Evolutionary conservation across 2,329 filamentous ascomycete species (phyloP).

Genomic region (Colletotrichum tofieldiae): DNA sequence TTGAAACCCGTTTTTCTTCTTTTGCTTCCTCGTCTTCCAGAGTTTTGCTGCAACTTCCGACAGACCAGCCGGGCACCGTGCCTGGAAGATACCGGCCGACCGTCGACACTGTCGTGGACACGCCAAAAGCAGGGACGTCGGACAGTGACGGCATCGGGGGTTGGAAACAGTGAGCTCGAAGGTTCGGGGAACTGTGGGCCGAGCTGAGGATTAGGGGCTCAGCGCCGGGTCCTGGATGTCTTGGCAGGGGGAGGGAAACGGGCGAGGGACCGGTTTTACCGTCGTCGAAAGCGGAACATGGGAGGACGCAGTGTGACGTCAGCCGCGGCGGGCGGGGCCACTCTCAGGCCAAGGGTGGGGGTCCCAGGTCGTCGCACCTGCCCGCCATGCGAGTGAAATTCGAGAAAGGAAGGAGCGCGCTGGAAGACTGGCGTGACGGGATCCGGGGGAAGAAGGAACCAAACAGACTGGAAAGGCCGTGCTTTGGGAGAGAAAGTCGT

Average conservation of each 20-base stretch:
- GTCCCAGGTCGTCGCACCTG: slow-evolving; percentile 7
- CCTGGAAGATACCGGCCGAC: background rate
- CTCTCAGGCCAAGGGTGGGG: slow-evolving; percentile 21
- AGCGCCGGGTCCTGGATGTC: slow-evolving; percentile 26
- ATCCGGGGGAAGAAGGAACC: background rate
- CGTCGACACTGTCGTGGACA: slow-evolving; percentile 19
- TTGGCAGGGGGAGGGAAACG: slow-evolving; percentile 41
- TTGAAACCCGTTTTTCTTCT: background rate
- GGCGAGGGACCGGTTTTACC: slow-evolving; percentile 28
- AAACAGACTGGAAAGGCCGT: background rate
- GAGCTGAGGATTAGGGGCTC: slow-evolving; percentile 36
- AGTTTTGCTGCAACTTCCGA: background rate
- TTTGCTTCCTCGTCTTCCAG: background rate
- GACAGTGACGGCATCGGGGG: slow-evolving; percentile 36
- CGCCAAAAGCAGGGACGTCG: slow-evolving; percentile 27
- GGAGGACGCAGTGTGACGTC: slow-evolving; percentile 33
- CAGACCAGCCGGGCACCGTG: slow-evolving; percentile 19
- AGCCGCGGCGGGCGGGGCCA: slow-evolving; percentile 17
- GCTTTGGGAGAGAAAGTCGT: background rate
- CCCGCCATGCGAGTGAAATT: background rate
- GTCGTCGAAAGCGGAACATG: slow-evolving; percentile 27
- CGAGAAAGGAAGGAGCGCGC: background rate
- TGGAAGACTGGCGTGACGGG: background rate
- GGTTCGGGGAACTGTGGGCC: slow-evolving; percentile 36
- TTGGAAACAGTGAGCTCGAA: slow-evolving; percentile 32